Evolutionary conservation across 2,329 filamentous ascomycete species (phyloP).

Genomic region (Teratosphaeria destructans): DNA sequence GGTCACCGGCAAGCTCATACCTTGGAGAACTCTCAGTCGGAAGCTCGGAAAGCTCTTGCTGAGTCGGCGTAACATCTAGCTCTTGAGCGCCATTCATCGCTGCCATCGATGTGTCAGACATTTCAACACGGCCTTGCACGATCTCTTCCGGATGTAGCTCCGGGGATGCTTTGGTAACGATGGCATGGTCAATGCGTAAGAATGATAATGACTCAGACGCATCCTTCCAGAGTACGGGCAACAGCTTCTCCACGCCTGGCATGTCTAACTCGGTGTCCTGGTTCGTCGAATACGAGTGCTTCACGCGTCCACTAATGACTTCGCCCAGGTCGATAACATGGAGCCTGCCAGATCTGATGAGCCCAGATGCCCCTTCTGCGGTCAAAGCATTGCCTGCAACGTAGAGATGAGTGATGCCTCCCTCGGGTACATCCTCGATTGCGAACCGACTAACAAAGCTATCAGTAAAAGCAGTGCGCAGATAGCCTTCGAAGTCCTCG

Average conservation of each 20-base stretch:
- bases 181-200: slow-evolving; percentile 44
- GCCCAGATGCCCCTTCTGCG: slow-evolving; percentile 44
- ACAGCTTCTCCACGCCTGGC: slow-evolving; percentile 45
- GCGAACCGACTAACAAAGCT: slow-evolving; percentile 43
- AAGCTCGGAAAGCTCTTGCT: slow-evolving; percentile 15
- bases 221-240: slow-evolving; percentile 38
- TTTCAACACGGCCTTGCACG: slow-evolving; percentile 17
- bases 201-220: slow-evolving; percentile 42
- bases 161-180: slow-evolving; percentile 40
- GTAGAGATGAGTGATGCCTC: slow-evolving; percentile 51
- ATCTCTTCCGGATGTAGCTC: slow-evolving; percentile 9
- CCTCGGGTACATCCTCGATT: slow-evolving; percentile 44
- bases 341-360: slow-evolving; percentile 42
- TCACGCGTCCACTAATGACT: slow-evolving; percentile 26
- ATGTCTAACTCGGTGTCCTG: slow-evolving; percentile 21
- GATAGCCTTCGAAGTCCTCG: slow-evolving; percentile 42
- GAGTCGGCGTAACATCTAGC: slow-evolving; percentile 19
- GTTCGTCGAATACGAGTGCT: slow-evolving; percentile 17
- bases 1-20: slow-evolving; percentile 28
- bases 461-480: slow-evolving; percentile 39
- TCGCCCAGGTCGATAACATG: slow-evolving; percentile 47
- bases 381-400: slow-evolving; percentile 47
- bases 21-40: slow-evolving; percentile 18
- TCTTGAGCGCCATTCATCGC: slow-evolving; percentile 14
- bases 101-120: slow-evolving; percentile 18